Conservation (phyloP, 2,329 filamentous ascomycete genomes). For the Cylindrodendrum hubeiense region DNA sequence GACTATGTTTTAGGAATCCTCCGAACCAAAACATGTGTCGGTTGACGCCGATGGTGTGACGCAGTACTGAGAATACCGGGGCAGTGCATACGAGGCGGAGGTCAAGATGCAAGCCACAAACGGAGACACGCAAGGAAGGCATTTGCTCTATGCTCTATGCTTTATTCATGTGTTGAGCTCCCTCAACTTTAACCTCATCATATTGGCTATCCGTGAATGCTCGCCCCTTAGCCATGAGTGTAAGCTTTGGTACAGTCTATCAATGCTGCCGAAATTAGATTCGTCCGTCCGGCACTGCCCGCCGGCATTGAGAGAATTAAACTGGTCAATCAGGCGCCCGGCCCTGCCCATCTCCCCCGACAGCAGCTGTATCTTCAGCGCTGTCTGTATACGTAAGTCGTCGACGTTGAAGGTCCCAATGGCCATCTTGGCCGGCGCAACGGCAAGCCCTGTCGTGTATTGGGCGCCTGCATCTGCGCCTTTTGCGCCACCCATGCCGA, state of each 20-base stretch:
- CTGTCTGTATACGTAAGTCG: slow-evolving; percentile 12
- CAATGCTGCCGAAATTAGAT: slow-evolving; percentile 5
- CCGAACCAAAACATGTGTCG: too few species aligned
- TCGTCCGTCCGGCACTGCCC: neutral
- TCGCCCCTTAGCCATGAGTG: slow-evolving; percentile 8
- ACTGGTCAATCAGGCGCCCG: slow-evolving; percentile 1
- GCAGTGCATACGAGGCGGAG: neutral
- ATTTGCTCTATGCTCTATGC: neutral
- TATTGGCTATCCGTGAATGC: slow-evolving; percentile 5
- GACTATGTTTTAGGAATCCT: too few species aligned
- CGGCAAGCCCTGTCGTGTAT: neutral
- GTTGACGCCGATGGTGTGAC: too few species aligned
- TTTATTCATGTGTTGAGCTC: slow-evolving; percentile 16
- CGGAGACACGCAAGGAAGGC: neutral
- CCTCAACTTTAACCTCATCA: slow-evolving; percentile 6
- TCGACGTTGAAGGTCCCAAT: slow-evolving; percentile 16
- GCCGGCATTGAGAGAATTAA: neutral
- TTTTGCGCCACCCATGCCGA: neutral
- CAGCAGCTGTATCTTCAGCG: slow-evolving; percentile 12
- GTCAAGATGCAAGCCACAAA: neutral
- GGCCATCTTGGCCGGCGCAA: slow-evolving; percentile 5
- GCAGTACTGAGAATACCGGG: neutral
- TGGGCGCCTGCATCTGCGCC: neutral
- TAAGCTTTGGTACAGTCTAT: slow-evolving; percentile 17
- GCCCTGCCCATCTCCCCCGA: slow-evolving; percentile 12